Conservation (phyloP, 148 eudicot species). For the Rhododendron simsii region DNA sequence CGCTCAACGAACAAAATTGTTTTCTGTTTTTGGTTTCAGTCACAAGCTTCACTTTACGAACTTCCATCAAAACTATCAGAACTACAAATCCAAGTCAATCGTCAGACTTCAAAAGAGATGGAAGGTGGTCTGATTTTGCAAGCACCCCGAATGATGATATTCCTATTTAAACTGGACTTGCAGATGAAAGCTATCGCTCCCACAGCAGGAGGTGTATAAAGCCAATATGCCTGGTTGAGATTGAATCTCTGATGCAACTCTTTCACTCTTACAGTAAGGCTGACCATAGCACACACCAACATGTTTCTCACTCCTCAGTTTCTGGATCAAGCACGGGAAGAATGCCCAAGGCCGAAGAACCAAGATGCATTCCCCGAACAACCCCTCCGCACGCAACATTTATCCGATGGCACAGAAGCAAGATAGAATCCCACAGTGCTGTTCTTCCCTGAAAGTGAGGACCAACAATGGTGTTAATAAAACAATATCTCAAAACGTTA, state of each 20-base stretch:
- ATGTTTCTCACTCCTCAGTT: slow-evolving; percentile 41
- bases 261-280: not conserved
- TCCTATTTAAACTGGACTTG: not conserved
- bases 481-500: not conserved
- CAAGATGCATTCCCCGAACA: slow-evolving; percentile 84
- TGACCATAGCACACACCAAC: not conserved
- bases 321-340: slow-evolving; percentile 68
- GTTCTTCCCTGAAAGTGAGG: slow-evolving; percentile 76
- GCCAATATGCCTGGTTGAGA: not conserved
- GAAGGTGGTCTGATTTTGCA: not conserved
- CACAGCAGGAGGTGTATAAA: not conserved
- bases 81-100: not conserved
- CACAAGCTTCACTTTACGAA: not conserved
- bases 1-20: not conserved
- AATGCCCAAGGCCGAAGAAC: slow-evolving; percentile 80
- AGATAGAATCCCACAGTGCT: slow-evolving; percentile 88
- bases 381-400: slow-evolving; percentile 60
- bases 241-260: not conserved
- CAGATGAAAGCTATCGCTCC: not conserved
- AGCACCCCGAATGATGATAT: not conserved
- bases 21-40: not conserved
- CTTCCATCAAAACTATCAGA: not conserved
- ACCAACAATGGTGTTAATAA: slow-evolving; percentile 4
- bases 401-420: slow-evolving; percentile 78
- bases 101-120: not conserved